These are phyloP conservation scores for Plenodomus biglobosus DNA, from an alignment of 2,329 filamentous ascomycete species.

Conservation along the genomic window DNA sequence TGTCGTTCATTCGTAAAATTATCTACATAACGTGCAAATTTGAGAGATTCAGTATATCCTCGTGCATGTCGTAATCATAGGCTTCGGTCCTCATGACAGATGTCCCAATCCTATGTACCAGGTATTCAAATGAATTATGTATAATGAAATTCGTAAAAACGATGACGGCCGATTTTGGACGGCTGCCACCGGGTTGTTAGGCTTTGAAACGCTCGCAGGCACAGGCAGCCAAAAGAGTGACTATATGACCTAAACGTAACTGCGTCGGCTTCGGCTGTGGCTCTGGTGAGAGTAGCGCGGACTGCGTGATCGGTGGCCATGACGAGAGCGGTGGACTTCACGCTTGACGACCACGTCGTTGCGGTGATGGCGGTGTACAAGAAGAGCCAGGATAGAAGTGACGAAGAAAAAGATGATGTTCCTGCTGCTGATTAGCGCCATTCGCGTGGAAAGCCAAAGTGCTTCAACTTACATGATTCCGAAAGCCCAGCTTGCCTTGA, in stretches of 20 bases:
- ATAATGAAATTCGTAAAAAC: slow-evolving; percentile 22
- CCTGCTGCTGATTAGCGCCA: slow-evolving; percentile 31
- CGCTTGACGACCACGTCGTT: slow-evolving; percentile 55
- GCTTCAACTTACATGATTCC: slow-evolving; percentile 73
- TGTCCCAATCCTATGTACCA: slow-evolving; percentile 1
- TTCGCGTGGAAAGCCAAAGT: background rate
- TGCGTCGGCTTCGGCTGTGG: slow-evolving; percentile 43
- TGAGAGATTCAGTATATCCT: background rate
- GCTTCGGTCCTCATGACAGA: background rate
- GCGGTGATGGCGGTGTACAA: slow-evolving; percentile 51
- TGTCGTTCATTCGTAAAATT: background rate
- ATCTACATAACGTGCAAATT: slow-evolving; percentile 5
- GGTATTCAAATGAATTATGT: slow-evolving; percentile 12
- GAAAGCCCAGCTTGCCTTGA: slow-evolving; percentile 87
- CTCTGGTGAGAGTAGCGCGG: slow-evolving; percentile 39
- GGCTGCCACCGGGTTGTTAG: background rate
- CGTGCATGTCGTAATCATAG: slow-evolving; percentile 2
- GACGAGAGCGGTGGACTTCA: slow-evolving; percentile 51
- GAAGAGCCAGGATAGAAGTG: slow-evolving; percentile 61
- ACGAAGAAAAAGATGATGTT: slow-evolving; percentile 45
- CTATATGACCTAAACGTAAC: slow-evolving; percentile 33
- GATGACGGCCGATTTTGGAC: background rate
- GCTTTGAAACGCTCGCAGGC: background rate
- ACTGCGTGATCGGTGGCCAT: slow-evolving; percentile 45
- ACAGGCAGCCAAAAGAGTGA: background rate